Evolutionary conservation across 2,329 filamentous ascomycete species (phyloP).

Genomic region (Epichloe scottii): DNA sequence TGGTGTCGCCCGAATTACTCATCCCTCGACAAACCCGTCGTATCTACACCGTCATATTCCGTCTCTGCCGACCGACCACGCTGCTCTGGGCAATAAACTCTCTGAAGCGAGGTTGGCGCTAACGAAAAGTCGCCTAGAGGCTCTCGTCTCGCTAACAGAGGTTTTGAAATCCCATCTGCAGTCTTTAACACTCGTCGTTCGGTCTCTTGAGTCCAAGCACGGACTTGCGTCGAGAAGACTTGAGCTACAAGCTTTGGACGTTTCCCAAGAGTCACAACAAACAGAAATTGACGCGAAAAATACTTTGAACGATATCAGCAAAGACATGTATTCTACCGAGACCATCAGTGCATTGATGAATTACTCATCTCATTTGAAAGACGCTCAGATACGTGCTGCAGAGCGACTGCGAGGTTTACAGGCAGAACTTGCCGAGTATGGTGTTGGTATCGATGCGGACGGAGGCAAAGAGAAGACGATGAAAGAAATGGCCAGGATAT

Average conservation of each 20-base stretch:
- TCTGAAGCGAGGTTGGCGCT: slow-evolving; percentile 21
- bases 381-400: slow-evolving; percentile 31
- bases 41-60: slow-evolving; percentile 46
- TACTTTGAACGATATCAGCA: slow-evolving; percentile 21
- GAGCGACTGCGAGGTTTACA: slow-evolving; percentile 29
- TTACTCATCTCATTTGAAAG: slow-evolving; percentile 36
- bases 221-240: slow-evolving; percentile 37
- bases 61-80: slow-evolving; percentile 29
- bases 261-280: slow-evolving; percentile 29
- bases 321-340: slow-evolving; percentile 33
- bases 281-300: slow-evolving; percentile 26
- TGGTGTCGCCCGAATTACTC: slow-evolving; percentile 33
- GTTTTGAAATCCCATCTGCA: slow-evolving; percentile 29
- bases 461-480: slow-evolving; percentile 34
- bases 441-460: slow-evolving; percentile 26
- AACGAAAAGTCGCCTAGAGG: slow-evolving; percentile 24
- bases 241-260: slow-evolving; percentile 35
- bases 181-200: slow-evolving; percentile 31
- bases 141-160: slow-evolving; percentile 22
- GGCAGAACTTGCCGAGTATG: slow-evolving; percentile 36
- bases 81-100: slow-evolving; percentile 23
- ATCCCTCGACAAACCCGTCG: slow-evolving; percentile 39
- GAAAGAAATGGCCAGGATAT: slow-evolving; percentile 40
- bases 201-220: slow-evolving; percentile 42
- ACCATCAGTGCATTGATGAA: slow-evolving; percentile 28